phyloP scores from a whole-genome alignment of 164 flowering plant species.

The Chimonanthus salicifolius region DNA sequence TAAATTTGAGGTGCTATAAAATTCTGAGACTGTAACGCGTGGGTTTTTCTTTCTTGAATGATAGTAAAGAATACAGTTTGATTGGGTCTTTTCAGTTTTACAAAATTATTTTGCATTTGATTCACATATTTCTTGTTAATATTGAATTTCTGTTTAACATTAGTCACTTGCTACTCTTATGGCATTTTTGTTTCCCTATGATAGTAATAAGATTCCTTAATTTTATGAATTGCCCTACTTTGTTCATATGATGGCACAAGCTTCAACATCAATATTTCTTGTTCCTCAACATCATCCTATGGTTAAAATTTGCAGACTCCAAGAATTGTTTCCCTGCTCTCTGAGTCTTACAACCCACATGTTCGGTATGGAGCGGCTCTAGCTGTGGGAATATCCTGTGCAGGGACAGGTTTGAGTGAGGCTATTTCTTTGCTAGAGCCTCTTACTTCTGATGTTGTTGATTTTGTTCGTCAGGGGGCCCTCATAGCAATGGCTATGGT shows the following conservation, averaged over 20 bases:
- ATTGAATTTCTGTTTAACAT: no score
- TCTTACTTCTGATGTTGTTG: conserved; percentile 94
- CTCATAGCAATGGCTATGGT: conserved; percentile 99
- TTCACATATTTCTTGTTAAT: no score
- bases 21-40: no score
- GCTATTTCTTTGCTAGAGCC: conserved; percentile 98
- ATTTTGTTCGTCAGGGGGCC: conserved; percentile 99
- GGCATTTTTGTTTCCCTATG: not conserved
- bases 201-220: not conserved
- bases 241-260: no score
- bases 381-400: conserved; percentile 99
- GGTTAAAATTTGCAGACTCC: conserved; percentile 65
- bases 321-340: conserved; percentile 86
- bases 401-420: conserved; percentile 97
- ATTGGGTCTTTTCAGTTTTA: no score
- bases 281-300: not conserved
- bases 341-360: conserved; percentile 98
- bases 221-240: not conserved
- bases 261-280: not conserved
- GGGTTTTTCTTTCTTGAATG: no score
- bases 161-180: not conserved
- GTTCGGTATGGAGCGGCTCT: conserved; percentile 98
- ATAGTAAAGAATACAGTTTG: no score
- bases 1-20: no score
- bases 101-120: no score